A percentile compares a stretch with the other conserved stretches of the same genome.
These are phyloP conservation scores for Aciculoconidium aculeatum DNA, from an alignment of 805 yeast species.

Conservation along the genomic window DNA sequence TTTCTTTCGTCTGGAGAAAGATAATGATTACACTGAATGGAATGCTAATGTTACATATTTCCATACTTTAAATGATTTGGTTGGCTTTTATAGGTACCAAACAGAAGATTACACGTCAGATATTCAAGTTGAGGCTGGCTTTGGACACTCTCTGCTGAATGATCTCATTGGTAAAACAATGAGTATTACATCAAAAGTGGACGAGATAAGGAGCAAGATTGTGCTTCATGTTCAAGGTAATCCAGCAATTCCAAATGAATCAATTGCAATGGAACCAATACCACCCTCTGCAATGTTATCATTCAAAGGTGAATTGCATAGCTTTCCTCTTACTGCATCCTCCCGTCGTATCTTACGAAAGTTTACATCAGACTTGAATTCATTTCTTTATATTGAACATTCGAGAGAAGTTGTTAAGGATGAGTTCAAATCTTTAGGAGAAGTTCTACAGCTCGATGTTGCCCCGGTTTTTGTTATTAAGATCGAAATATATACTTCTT, in stretches of 20 bases:
- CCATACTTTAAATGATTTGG: slow-evolving; percentile 1
- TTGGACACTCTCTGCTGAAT: too few relatives aligned
- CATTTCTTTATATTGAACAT: slow-evolving; percentile 2
- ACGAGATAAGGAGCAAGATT: too few relatives aligned
- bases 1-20: slow-evolving; percentile 9
- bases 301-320: too few relatives aligned
- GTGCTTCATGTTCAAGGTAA: too few relatives aligned
- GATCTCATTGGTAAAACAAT: too few relatives aligned
- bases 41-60: slow-evolving; percentile 3
- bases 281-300: too few relatives aligned
- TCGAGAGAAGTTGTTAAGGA: slow-evolving; percentile 1
- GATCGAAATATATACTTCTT: slow-evolving; percentile 2
- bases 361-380: neutral
- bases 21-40: slow-evolving; percentile 1
- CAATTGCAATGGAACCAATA: too few relatives aligned
- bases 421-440: slow-evolving; percentile 2
- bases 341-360: too few relatives aligned
- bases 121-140: too few relatives aligned
- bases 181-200: too few relatives aligned
- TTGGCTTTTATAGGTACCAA: slow-evolving; percentile 3
- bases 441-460: slow-evolving; percentile 3
- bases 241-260: too few relatives aligned
- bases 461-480: slow-evolving; percentile 5
- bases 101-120: slow-evolving; percentile 1
- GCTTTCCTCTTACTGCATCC: too few relatives aligned